Conservation (phyloP, 148 eudicot species). For the Rhododendron vialii region DNA sequence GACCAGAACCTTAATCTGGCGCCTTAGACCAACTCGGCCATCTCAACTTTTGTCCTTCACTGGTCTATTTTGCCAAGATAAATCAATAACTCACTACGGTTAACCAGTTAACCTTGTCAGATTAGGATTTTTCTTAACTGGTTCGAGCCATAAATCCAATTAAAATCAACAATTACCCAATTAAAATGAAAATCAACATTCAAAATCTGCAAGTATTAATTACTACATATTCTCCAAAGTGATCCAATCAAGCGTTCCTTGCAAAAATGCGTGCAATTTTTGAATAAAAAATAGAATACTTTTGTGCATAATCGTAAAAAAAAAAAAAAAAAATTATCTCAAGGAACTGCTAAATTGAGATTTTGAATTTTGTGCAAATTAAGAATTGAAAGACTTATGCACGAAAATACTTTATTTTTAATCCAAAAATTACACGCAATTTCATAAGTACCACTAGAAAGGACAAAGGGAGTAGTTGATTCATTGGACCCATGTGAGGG, state of each 20-base stretch:
- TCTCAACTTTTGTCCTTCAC: slow-evolving; percentile 27
- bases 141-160: not conserved
- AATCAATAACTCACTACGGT: no score
- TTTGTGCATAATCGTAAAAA: no score
- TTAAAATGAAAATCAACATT: not conserved
- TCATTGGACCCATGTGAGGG: no score
- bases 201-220: not conserved
- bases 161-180: not conserved
- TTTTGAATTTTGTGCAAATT: no score
- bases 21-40: slow-evolving; percentile 99
- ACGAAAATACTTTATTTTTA: no score
- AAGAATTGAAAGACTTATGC: no score
- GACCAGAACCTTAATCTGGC: slow-evolving; percentile 99
- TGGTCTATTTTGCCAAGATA: not conserved
- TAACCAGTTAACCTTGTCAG: not conserved
- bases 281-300: no score
- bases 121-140: not conserved
- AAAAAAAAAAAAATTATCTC: no score
- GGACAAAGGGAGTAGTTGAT: no score
- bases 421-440: no score
- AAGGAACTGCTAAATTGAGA: not conserved
- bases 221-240: no score
- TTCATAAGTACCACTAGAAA: no score
- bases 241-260: not conserved
- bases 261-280: not conserved